Base-by-base conservation (phyloP, 2,329 filamentous ascomycete species). In the Diplodia seriata region DNA sequence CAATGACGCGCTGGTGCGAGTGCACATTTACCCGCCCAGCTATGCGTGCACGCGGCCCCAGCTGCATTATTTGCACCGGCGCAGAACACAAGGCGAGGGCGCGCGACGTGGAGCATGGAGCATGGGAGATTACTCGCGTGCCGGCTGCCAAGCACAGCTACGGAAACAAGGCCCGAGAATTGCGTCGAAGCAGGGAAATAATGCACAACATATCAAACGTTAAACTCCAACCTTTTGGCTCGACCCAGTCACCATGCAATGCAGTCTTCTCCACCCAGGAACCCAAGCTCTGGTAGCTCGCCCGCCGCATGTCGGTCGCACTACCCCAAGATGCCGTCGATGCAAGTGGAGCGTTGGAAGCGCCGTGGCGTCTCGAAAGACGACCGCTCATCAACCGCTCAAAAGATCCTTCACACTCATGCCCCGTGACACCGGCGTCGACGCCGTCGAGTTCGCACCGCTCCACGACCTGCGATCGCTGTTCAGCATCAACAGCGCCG, bases 401-500 rank as follows among this genome's bases (percentile, higher is more conserved):
- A 84, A 71, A 55, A 84, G 70, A 71, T 84, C 82, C 68, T 76
- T 78, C 8, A 84, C 82, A 68, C 81, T 84, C 81, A 84, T 83
- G 11, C 70, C n/a, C 67, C 69, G 31, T 29, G 66, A 40, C 54
- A 65, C 36, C 71, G 49, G 70, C 73, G 66, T 69, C 43, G 51
- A 64, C 47, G n/a, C 66, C 63, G 47, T 68, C 68, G 31, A 70
- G 67, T 62, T 67, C 72, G 69, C 71, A 74, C 59, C 59, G 31
- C 47, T 63, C 80, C 81, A 83, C 67, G 75, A 80, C 43, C 92
- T 85, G 50, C 92, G 86, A 76, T 95, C 93, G 66, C 85, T 88
- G 72, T 94, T 96, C 69, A 97, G 82, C 93, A 97, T 97, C 76
- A 97, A 79, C 72, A 97, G 78, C 3, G 93, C 94, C 14, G 92